Conservation (phyloP, 2,329 filamentous ascomycete species). For the Penicillium sp. region DNA sequence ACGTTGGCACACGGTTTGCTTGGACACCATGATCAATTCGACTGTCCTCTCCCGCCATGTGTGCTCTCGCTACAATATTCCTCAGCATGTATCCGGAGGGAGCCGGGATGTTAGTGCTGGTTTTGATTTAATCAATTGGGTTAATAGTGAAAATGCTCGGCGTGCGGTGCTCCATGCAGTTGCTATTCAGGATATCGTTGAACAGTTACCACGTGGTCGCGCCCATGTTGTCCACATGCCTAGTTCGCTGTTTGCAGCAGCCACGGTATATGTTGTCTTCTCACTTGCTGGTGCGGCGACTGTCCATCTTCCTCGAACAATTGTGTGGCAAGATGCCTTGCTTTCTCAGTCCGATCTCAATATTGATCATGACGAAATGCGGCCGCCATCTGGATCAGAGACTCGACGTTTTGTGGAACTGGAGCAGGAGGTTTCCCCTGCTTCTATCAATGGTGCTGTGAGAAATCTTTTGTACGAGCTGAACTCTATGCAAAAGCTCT, state of each 20-base stretch:
- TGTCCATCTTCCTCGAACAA: constrained; percentile 43
- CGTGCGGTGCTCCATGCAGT: constrained; percentile 49
- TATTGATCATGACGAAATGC: constrained; percentile 30
- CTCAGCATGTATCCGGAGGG: constrained; percentile 46
- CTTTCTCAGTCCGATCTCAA: constrained; percentile 35
- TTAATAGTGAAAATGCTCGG: constrained; percentile 43
- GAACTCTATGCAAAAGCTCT: constrained; percentile 53
- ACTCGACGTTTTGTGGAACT: constrained; percentile 44
- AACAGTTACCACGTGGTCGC: constrained; percentile 49
- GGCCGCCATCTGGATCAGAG: constrained; percentile 35
- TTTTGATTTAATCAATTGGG: constrained; percentile 47
- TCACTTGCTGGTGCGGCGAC: constrained; percentile 44
- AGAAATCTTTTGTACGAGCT: constrained; percentile 53
- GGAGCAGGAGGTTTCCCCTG: constrained; percentile 25
- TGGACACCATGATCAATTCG: constrained; percentile 48
- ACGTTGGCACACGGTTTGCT: constrained; percentile 51
- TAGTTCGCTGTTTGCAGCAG: constrained; percentile 48
- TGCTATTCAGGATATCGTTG: constrained; percentile 52
- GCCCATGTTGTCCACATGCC: constrained; percentile 53
- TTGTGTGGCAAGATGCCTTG: constrained; percentile 49
- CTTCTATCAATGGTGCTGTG: constrained; percentile 28
- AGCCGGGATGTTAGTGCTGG: constrained; percentile 29
- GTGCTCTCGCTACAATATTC: constrained; percentile 44
- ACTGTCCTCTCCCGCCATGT: constrained; percentile 45
- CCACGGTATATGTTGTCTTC: constrained; percentile 49